These are phyloP conservation scores for Bolboschoenoplectus hybrid DNA, from an alignment of 202 grass and related monocot species.

Conservation along the genomic window DNA sequence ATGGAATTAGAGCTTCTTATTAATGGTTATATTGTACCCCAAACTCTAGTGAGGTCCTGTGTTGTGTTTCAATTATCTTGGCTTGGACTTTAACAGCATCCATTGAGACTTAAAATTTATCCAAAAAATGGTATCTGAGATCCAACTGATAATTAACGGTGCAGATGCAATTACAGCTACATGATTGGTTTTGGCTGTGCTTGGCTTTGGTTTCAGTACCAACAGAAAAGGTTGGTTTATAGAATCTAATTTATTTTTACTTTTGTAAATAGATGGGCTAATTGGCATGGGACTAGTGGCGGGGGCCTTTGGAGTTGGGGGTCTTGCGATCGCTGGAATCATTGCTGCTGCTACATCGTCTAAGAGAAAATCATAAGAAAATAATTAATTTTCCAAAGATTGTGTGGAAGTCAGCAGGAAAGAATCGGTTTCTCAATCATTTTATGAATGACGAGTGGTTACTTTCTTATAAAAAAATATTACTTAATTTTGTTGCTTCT, in stretches of 20 bases:
- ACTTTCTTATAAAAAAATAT: not conserved
- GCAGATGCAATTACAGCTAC: not conserved
- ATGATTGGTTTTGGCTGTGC: not conserved
- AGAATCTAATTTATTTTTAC: slow-evolving; percentile 21
- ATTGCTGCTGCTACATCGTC: slow-evolving; percentile 68
- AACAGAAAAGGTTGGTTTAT: not conserved
- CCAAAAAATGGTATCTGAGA: not conserved
- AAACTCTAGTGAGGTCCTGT: not conserved
- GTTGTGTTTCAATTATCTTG: not conserved
- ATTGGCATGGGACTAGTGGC: slow-evolving; percentile 88
- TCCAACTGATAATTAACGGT: not conserved
- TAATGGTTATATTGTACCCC: not conserved
- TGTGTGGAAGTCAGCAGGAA: slow-evolving; percentile 35
- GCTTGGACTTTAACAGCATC: not conserved
- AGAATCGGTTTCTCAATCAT: slow-evolving; percentile 31
- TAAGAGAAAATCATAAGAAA: slow-evolving; percentile 65
- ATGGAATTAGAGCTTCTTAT: slow-evolving; percentile 11
- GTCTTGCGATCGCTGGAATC: slow-evolving; percentile 74
- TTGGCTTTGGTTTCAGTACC: not conserved
- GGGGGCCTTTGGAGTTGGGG: slow-evolving; percentile 72
- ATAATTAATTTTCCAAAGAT: slow-evolving; percentile 38
- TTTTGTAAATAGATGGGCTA: slow-evolving; percentile 69
- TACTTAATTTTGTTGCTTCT: not conserved
- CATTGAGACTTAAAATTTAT: not conserved
- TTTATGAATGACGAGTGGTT: slow-evolving; percentile 9